Conservation (phyloP, 257 asterid genomes). For the Verbena officinalis region DNA sequence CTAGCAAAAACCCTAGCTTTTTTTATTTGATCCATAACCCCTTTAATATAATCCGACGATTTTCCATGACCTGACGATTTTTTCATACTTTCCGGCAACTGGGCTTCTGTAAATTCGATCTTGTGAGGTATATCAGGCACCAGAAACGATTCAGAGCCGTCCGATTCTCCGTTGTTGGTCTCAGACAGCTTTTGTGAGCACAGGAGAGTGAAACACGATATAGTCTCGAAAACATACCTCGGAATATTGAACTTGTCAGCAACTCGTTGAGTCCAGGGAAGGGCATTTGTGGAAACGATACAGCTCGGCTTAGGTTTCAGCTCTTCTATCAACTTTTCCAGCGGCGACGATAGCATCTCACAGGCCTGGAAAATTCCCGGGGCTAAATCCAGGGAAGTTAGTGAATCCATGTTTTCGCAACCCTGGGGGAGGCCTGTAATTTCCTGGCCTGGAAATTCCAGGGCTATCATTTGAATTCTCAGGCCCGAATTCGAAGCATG, state of each 20-base stretch:
- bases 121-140: conserved; percentile 50
- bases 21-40: conserved; percentile 24
- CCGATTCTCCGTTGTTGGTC: conserved; percentile 25
- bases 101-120: conserved; percentile 44
- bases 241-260: conserved; percentile 45
- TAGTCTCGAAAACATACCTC: conserved; percentile 53
- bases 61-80: too few species aligned
- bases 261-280: conserved; percentile 49
- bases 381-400: conserved; percentile 35
- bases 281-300: conserved; percentile 51
- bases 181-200: conserved; percentile 34
- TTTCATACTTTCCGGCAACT: conserved; percentile 28
- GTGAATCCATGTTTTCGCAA: conserved; percentile 60
- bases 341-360: conserved; percentile 35
- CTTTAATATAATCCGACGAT: conserved; percentile 16
- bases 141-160: conserved; percentile 26
- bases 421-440: conserved; percentile 62
- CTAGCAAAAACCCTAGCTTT: conserved; percentile 24
- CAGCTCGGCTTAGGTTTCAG: conserved; percentile 52
- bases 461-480: conserved; percentile 38
- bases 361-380: conserved; percentile 42
- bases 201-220: conserved; percentile 55
- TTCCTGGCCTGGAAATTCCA: conserved; percentile 51
- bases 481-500: conserved; percentile 15
- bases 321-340: conserved; percentile 34